These are phyloP conservation scores for Trifolium dubium DNA, from an alignment of 306 rosid species.

Conservation along the genomic window DNA sequence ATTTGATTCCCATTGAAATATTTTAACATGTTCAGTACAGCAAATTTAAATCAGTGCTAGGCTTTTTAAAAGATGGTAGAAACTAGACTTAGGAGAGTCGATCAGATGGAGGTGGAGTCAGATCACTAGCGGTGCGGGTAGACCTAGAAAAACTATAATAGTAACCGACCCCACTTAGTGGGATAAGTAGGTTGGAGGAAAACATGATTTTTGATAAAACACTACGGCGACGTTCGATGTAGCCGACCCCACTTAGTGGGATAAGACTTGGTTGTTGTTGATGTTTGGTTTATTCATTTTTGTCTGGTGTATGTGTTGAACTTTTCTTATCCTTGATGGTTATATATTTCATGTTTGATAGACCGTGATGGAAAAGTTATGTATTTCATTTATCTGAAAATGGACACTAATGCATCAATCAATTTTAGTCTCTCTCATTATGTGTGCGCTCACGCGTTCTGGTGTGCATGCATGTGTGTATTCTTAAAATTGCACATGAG, in stretches of 20 bases:
- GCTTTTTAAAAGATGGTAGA: not conserved
- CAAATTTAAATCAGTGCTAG: not conserved
- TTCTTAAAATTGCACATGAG: not conserved
- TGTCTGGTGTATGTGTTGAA: conserved; percentile 2
- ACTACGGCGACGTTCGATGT: too few species aligned
- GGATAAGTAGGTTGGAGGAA: too few species aligned
- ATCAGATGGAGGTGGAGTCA: too few species aligned
- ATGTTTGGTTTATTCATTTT: not conserved
- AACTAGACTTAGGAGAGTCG: too few species aligned
- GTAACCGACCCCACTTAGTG: too few species aligned
- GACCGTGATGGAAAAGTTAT: not conserved
- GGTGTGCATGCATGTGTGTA: not conserved
- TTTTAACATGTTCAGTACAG: not conserved
- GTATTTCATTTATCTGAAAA: conserved; percentile 15
- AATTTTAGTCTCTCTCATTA: not conserved
- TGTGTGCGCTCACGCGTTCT: not conserved
- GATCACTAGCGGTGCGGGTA: too few species aligned
- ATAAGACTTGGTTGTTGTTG: too few species aligned
- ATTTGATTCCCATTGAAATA: conserved; percentile 26
- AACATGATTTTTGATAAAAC: too few species aligned
- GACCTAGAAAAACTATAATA: too few species aligned
- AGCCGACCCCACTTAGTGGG: too few species aligned
- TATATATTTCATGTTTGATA: conserved; percentile 1
- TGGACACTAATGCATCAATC: conserved; percentile 24
- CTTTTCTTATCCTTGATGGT: conserved; percentile 29